Evolutionary conservation across 805 yeast species (phyloP), one percentile per base, ranked within the genome.

Genomic region (Zygosaccharomyces rouxii): DNA sequence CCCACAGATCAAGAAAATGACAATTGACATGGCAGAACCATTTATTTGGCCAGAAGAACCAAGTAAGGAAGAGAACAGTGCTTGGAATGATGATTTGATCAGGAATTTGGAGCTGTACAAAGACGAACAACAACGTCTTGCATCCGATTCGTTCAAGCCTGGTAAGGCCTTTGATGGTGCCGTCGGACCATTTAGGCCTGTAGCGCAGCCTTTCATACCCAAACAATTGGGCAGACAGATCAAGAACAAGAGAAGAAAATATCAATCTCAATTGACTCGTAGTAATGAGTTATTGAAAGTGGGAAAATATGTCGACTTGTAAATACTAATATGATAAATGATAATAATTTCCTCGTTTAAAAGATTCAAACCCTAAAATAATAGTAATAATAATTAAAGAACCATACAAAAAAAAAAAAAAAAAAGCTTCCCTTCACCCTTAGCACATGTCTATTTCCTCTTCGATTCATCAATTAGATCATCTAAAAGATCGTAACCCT

Each of bases 21-120:
- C 97, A 19, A 85, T 94, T 45, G 98, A 90, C 59, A 86, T 94
- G 92, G 83, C 81, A 49, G 89, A 92, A 56, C 99, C 99, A 21
- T 94, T 94, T 64, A 77, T 94, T 41, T 94, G 97, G 97, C 99
- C 99, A 3, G 84, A 78, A 33, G 77, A 74, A 51, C 77, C 79
- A 21, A 44, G 51, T 22, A 42, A 48, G 11, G 66, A 59, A 35
- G 69, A 74, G 41, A 72, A 73, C 55, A 69, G 69, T 47, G 65
- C 72, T 23, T 69, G 76, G 73, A 60, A 71, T 55, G 58, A 68
- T 47, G 52, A 68, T 49, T 48, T 76, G 67, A 69, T 68, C 19
- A 70, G 72, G 37, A 80, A 83, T 56, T 70, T 79, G 57, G 71
- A 71, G 42, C 71, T 73, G 46, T 81, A 77, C 59, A 73, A 80